Evolutionary conservation across 2,329 filamentous ascomycete genomes (phyloP).

Genomic region (Verticillium dahliae): DNA sequence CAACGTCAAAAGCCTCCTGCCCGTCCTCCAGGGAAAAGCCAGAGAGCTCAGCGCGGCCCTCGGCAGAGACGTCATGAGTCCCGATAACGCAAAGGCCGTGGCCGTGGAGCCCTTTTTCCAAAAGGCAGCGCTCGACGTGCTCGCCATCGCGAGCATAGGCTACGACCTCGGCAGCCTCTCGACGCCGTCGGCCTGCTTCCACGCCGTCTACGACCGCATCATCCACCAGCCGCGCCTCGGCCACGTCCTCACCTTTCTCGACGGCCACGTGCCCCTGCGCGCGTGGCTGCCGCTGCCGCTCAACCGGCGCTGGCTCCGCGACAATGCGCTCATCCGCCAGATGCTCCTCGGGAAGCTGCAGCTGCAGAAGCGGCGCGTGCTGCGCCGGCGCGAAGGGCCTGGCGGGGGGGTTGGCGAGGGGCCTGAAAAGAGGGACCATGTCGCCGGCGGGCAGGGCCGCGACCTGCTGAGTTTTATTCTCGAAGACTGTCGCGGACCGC

Average conservation of each 20-base stretch:
- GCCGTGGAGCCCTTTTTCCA: slow-evolving; percentile 23
- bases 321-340: slow-evolving; percentile 22
- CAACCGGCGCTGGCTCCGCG: slow-evolving; percentile 28
- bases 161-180: slow-evolving; percentile 23
- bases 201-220: slow-evolving; percentile 21
- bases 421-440: too few species aligned
- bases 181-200: slow-evolving; percentile 15
- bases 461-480: slow-evolving; percentile 21
- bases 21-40: slow-evolving; percentile 27
- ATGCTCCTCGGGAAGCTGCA: slow-evolving; percentile 24
- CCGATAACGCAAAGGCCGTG: slow-evolving; percentile 13
- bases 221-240: slow-evolving; percentile 20
- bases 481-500: slow-evolving; percentile 13
- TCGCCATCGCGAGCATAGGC: slow-evolving; percentile 25
- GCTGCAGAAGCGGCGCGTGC: slow-evolving; percentile 18
- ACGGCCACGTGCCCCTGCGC: slow-evolving; percentile 23
- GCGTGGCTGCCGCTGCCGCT: slow-evolving; percentile 28
- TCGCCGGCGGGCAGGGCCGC: neutral
- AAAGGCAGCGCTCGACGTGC: slow-evolving; percentile 25
- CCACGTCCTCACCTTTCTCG: slow-evolving; percentile 22
- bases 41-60: slow-evolving; percentile 19
- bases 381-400: slow-evolving; percentile 1
- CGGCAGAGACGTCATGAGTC: slow-evolving; percentile 15
- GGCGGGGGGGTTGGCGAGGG: too few species aligned
- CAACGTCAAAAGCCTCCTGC: slow-evolving; percentile 28